Evolutionary conservation across 805 yeast species (phyloP), one percentile per base, ranked within the genome.

Genomic region (Jamesozyma rosinii): DNA sequence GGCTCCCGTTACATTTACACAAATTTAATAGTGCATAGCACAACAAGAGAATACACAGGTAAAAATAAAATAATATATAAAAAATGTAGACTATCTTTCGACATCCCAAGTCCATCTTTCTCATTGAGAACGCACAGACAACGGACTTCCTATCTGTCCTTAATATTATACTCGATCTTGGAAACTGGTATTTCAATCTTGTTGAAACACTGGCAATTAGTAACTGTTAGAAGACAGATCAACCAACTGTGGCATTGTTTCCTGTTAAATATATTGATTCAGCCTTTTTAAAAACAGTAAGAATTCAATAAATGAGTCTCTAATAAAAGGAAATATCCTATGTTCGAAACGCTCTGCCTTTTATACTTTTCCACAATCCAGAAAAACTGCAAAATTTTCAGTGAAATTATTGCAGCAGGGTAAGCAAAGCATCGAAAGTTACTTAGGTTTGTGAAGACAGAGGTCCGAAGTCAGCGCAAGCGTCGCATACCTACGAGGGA

Each of bases 221-320:
- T 61, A 45, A 52, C 64, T 59, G 64, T 59, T 52, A 43, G 62
- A 49, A 47, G 61, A 54, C 63, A 57, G 61, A 50, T 48, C 47
- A 54, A 58, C 60, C 54, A 60, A 62, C 65, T 62, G 66, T 62
- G 66, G 66, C 66, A 62, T 58, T 55, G 63, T 57, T 59, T 59
- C 66, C 65, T 52, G 48, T 49, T 44, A 52, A 33, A 35, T 26
- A 55, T 62, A 55, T 62, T 61, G 66, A 62, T 62, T 62, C 66
- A 38, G 45, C 46, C 49, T 55, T 37, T 44, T 54, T 44, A 49
- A 51, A 48, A 44, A 44, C 31, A 26, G 44, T 40, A 37, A 35
- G 36, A 37, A 20, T 37, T 27, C 39, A 26, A 24, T 24, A 37
- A 37, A 37, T 10, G 18, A 11, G 15, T n/a, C 6, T 20, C 10